Evolutionary conservation across 1,139 yeast species (phyloP).

Genomic region (Zygoascus sp.): DNA sequence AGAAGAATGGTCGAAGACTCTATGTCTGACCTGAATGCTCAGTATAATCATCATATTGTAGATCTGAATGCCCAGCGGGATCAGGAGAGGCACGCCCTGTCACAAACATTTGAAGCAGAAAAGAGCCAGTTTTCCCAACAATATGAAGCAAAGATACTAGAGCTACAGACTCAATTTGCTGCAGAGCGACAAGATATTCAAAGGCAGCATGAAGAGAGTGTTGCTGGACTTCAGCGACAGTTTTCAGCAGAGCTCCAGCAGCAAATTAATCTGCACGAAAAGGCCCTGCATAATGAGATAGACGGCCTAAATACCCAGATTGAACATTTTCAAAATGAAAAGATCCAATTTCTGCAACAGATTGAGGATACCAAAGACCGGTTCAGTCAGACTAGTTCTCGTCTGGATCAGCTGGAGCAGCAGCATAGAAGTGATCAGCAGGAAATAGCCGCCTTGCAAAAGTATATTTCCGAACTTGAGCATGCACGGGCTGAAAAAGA

Average conservation of each 20-base stretch:
- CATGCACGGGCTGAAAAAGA: conserved; percentile 22
- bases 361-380: background rate
- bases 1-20: conserved; percentile 7
- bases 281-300: background rate
- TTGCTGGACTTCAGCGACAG: conserved; percentile 2
- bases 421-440: conserved; percentile 1
- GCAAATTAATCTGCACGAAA: background rate
- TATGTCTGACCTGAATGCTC: background rate
- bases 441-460: conserved; percentile 7
- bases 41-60: conserved; percentile 20
- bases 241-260: conserved; percentile 3
- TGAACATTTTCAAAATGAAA: background rate
- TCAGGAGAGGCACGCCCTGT: conserved; percentile 20
- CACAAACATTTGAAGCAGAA: conserved; percentile 21
- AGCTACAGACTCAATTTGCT: background rate
- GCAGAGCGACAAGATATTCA: background rate
- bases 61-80: conserved; percentile 11
- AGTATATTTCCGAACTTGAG: conserved; percentile 23
- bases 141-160: conserved; percentile 9
- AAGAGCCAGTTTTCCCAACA: conserved; percentile 13
- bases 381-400: background rate
- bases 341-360: background rate
- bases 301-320: background rate
- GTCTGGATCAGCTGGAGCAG: background rate
- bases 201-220: background rate